phyloP scores from a whole-genome alignment of 768 basidiomycete genomes.

The Gyrodon lividus region DNA sequence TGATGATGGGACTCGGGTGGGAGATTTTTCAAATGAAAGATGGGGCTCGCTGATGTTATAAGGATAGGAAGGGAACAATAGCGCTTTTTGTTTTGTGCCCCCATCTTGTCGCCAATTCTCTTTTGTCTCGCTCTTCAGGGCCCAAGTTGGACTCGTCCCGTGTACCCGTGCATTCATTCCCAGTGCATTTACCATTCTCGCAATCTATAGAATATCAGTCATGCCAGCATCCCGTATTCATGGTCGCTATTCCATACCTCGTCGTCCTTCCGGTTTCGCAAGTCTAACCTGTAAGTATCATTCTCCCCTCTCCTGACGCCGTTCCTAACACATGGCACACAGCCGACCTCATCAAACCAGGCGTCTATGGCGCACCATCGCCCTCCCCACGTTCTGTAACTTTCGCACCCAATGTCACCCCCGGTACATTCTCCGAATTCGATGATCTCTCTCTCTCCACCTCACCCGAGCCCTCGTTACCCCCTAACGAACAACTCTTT shows the following conservation, averaged over 20 bases:
- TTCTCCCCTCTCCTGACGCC: neutral
- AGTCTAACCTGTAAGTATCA: conserved; percentile 19
- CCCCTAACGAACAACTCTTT: conserved; percentile 45
- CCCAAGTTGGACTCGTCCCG: neutral
- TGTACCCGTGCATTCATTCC: conserved; percentile 34
- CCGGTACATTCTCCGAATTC: conserved; percentile 45
- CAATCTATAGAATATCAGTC: neutral
- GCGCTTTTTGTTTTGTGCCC: conserved; percentile 14
- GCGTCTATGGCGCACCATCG: conserved; percentile 46
- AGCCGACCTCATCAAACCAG: conserved; percentile 46
- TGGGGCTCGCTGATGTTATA: conserved; percentile 15
- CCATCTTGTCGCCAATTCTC: conserved; percentile 2
- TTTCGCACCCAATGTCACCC: conserved; percentile 64
- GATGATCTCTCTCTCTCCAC: conserved; percentile 26
- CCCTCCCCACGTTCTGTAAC: conserved; percentile 50
- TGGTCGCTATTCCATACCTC: conserved; percentile 32
- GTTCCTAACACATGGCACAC: conserved; percentile 22
- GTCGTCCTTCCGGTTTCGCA: conserved; percentile 42
- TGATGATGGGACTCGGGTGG: neutral
- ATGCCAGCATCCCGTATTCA: conserved; percentile 22
- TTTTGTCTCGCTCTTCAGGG: conserved; percentile 24
- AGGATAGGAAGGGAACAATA: conserved; percentile 29
- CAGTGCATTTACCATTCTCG: conserved; percentile 9
- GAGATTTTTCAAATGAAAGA: conserved; percentile 2
- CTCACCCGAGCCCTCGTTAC: conserved; percentile 29